Percentiles rank a stretch among this genome's conserved stretches.
Conservation (phyloP, 2,329 filamentous ascomycete genomes). For the Sclerotinia subarctica region DNA sequence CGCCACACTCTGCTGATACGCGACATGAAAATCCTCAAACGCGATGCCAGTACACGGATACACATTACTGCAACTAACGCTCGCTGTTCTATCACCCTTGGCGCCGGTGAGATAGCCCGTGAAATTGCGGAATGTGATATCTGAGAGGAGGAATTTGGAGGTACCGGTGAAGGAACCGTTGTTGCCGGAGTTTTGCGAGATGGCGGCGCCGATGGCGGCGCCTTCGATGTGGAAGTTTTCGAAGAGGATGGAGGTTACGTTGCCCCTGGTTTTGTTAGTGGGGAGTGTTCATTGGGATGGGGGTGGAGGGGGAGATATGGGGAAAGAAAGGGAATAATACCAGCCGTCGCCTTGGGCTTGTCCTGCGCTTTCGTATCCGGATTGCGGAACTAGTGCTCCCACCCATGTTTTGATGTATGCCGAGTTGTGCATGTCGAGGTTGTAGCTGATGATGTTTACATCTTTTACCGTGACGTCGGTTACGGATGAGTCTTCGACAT, state of each 20-base stretch:
- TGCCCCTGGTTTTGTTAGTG: conserved; percentile 39
- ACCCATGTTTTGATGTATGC: conserved; percentile 58
- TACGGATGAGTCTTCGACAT: conserved; percentile 52
- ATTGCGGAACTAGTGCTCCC: conserved; percentile 46
- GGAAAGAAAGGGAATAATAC: conserved; percentile 26
- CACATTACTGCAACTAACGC: conserved; percentile 47
- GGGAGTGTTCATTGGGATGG: background rate
- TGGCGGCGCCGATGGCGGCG: conserved; percentile 43
- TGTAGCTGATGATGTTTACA: conserved; percentile 46
- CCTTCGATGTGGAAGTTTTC: conserved; percentile 50
- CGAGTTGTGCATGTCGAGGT: conserved; percentile 47
- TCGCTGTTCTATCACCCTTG: conserved; percentile 39
- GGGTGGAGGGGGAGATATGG: background rate
- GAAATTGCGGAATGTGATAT: conserved; percentile 51
- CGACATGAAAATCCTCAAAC: conserved; percentile 43
- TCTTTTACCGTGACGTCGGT: conserved; percentile 48
- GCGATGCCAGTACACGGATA: conserved; percentile 51
- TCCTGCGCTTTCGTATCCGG: conserved; percentile 48
- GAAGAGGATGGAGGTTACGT: conserved; percentile 49
- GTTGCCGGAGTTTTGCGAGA: conserved; percentile 49
- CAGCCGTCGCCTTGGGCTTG: conserved; percentile 51
- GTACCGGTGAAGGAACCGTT: conserved; percentile 49
- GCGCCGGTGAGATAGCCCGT: conserved; percentile 45
- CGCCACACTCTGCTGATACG: conserved; percentile 24
- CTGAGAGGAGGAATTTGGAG: conserved; percentile 49